These are phyloP conservation scores for Quercus mongolica DNA, from an alignment of 306 rosid species.

Conservation along the genomic window DNA sequence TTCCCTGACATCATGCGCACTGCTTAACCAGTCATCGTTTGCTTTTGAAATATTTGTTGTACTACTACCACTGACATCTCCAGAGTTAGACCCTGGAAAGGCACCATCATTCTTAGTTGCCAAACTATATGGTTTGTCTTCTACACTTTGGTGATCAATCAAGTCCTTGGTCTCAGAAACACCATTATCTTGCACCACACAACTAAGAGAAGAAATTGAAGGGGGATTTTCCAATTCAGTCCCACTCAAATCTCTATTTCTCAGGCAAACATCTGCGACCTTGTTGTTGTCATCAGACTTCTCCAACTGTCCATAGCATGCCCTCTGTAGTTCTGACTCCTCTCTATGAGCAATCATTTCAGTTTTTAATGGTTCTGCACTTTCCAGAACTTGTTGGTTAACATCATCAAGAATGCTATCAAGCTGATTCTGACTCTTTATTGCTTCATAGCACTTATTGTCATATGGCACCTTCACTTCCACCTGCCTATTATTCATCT, in stretches of 20 bases:
- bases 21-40: constrained; percentile 20
- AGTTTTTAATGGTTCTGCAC: constrained; percentile 25
- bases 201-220: not conserved
- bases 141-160: constrained; percentile 17
- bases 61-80: constrained; percentile 8
- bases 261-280: not conserved
- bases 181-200: constrained; percentile 1
- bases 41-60: not conserved
- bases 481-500: constrained; percentile 19
- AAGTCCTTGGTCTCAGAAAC: constrained; percentile 2
- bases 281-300: constrained; percentile 27
- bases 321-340: constrained; percentile 19
- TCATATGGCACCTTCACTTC: constrained; percentile 16
- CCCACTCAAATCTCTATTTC: not conserved
- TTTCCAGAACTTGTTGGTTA: constrained; percentile 11
- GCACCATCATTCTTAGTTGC: constrained; percentile 23
- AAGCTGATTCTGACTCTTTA: constrained; percentile 14
- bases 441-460: constrained; percentile 17
- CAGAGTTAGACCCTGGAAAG: constrained; percentile 21
- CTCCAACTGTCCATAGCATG: constrained; percentile 21
- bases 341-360: constrained; percentile 26
- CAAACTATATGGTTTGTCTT: constrained; percentile 14
- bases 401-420: constrained; percentile 16
- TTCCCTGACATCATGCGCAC: constrained; percentile 8
- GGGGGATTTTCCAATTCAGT: constrained; percentile 14